phyloP scores from a whole-genome alignment of 2,329 filamentous ascomycete species.

The Cladosporium sp. region DNA sequence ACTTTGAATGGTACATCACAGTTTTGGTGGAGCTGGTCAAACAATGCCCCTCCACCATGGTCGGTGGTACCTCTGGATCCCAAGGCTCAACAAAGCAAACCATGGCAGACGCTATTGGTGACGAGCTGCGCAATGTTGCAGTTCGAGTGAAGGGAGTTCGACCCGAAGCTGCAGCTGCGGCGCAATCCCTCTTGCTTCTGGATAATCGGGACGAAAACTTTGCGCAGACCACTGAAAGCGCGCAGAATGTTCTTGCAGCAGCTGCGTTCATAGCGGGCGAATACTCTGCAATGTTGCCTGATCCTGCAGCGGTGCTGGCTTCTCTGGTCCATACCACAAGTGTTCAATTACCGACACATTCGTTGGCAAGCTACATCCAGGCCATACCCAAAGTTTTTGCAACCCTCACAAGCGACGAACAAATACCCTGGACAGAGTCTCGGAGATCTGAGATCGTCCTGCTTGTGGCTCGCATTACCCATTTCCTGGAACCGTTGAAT shows the following conservation, averaged over 20 bases:
- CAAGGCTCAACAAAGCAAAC: constrained; percentile 14
- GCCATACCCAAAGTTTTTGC: constrained; percentile 84
- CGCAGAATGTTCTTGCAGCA: constrained; percentile 68
- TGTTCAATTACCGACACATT: constrained; percentile 60
- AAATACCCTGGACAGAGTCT: constrained; percentile 68
- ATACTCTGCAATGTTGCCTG: constrained; percentile 71
- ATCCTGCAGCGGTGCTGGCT: constrained; percentile 70
- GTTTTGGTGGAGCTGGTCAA: constrained; percentile 82
- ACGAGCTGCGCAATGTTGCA: constrained; percentile 84
- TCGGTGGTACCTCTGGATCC: constrained; percentile 20
- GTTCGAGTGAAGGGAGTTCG: constrained; percentile 88
- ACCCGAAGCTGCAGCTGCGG: constrained; percentile 75
- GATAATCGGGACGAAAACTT: constrained; percentile 62
- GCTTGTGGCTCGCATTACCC: constrained; percentile 76
- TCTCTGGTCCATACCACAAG: constrained; percentile 69
- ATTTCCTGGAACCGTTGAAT: constrained; percentile 76
- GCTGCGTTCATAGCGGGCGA: constrained; percentile 87
- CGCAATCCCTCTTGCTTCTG: constrained; percentile 70
- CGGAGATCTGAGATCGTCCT: constrained; percentile 74
- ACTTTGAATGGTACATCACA: constrained; percentile 98
- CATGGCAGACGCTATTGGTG: constrained; percentile 62
- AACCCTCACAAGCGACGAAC: constrained; percentile 65
- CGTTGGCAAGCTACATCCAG: constrained; percentile 79
- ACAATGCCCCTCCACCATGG: constrained; percentile 55
- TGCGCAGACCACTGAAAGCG: constrained; percentile 51